Evolutionary conservation across 1,284 basidiomycete genomes (phyloP), one percentile per base, ranked within the genome.

Genomic region (Cystobasidium sp.): DNA sequence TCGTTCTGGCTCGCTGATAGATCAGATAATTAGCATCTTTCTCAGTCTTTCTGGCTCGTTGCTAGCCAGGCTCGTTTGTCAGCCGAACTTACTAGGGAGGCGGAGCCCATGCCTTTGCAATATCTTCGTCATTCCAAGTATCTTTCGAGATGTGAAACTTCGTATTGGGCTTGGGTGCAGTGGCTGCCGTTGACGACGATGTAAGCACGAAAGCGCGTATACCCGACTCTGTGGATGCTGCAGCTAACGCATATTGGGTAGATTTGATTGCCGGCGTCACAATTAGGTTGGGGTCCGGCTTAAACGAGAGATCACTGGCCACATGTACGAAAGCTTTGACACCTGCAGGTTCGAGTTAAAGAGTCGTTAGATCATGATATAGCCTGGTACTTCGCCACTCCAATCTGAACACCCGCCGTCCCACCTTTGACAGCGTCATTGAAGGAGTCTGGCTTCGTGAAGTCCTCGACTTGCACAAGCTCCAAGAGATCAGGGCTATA

Each of bases 371-470:
- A 24, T 18, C 37, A 5, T 8, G 3, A 8, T 2, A 31, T 59
- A 7, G 20, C 9, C 56, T 59, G 56, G 31, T 31, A 31, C 31
- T 31, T 31, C 31, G 31, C 63, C 75, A 31, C 52, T 18, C 68
- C 64, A 64, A n/a, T 63, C 74, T 75, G 41, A n/a, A 31, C 0
- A 65, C 24, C 2, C n/a, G 10, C 16, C 12, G 53, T 63, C 46
- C 16, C 18, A 76, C 76, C 76, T 68, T 77, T 70, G 47, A 75
- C 56, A 14, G 76, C 76, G 20, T 75, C 61, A 10, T 74, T 70
- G 49, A 67, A 74, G 18, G 69, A 75, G 0, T 66, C 65, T 0
- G 52, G 41, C 6, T n/a, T 49, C 0, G 37, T 68, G 52, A 77
- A 69, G 39, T 77, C 76, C 4, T 43, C 6, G 10, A 77, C 74